These are phyloP conservation scores for Zygotorulaspora danielsina DNA, from an alignment of 805 yeast genomes.

Conservation along the genomic window DNA sequence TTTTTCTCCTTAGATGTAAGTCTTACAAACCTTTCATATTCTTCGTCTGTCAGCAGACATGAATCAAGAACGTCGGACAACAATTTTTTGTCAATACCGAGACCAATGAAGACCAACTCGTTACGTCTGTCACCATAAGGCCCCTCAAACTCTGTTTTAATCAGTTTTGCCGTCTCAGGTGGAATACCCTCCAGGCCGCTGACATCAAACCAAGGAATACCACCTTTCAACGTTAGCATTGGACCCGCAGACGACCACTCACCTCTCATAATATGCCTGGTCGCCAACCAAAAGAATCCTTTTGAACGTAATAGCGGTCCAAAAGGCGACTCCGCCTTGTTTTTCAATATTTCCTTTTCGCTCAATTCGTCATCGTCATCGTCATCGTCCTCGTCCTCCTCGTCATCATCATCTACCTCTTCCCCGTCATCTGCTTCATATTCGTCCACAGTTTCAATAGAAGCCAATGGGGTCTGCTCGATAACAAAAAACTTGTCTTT, in stretches of 20 bases:
- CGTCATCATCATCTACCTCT: conserved; percentile 31
- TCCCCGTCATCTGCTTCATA: conserved; percentile 37
- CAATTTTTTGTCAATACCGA: conserved; percentile 32
- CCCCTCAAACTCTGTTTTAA: conserved; percentile 39
- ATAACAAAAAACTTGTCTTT: conserved; percentile 38
- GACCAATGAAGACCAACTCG: conserved; percentile 45
- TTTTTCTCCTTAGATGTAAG: conserved; percentile 31
- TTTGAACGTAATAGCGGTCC: conserved; percentile 40
- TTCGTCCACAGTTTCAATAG: conserved; percentile 44
- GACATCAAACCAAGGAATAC: conserved; percentile 43
- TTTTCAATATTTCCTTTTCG: conserved; percentile 33
- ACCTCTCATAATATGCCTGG: conserved; percentile 40
- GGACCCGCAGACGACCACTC: conserved; percentile 46
- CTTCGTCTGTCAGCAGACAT: conserved; percentile 41
- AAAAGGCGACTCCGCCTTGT: conserved; percentile 38
- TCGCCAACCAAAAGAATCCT: conserved; percentile 45
- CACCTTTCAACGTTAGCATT: conserved; percentile 41
- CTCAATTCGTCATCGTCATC: conserved; percentile 32
- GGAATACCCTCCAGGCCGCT: conserved; percentile 37
- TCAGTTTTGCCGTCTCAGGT: conserved; percentile 30
- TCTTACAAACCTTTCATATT: conserved; percentile 31
- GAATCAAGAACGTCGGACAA: conserved; percentile 35
- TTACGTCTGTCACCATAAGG: conserved; percentile 43
- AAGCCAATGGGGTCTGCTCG: conserved; percentile 42
- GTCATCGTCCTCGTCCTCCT: conserved; percentile 35